phyloP scores from a whole-genome alignment of 2,329 filamentous ascomycete genomes.

The Pestalotiopsis sp. region DNA sequence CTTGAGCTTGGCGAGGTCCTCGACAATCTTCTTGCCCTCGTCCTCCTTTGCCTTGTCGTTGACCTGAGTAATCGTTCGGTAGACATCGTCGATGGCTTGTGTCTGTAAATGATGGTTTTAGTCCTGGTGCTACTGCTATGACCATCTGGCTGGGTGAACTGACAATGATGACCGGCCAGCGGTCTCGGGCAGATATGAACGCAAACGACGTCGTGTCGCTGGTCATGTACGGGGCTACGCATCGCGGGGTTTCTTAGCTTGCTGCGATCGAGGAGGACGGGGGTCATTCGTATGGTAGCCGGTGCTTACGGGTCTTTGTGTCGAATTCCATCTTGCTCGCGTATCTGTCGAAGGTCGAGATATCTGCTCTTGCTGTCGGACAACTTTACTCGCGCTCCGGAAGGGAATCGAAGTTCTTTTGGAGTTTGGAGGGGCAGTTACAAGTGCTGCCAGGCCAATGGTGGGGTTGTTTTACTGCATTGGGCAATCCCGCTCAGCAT shows the following conservation, averaged over 20 bases:
- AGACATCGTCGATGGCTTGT: constrained; percentile 91
- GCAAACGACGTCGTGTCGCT: constrained; percentile 86
- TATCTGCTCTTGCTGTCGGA: background rate
- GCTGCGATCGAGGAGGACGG: background rate
- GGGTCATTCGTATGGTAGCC: constrained; percentile 12
- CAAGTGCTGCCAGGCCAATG: background rate
- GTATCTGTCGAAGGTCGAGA: background rate
- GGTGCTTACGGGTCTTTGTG: constrained; percentile 67
- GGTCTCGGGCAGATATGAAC: constrained; percentile 77
- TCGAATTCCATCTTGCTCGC: constrained; percentile 68
- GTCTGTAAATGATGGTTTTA: constrained; percentile 58
- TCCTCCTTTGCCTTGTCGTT: constrained; percentile 65
- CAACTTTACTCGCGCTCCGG: background rate
- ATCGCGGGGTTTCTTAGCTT: background rate
- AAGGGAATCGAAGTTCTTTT: background rate
- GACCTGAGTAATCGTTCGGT: constrained; percentile 66
- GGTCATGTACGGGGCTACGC: constrained; percentile 73
- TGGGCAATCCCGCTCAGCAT: background rate
- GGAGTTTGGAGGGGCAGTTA: background rate
- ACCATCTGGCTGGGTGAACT: constrained; percentile 26
- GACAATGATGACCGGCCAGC: constrained; percentile 94
- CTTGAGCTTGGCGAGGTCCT: constrained; percentile 80
- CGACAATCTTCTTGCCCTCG: constrained; percentile 86
- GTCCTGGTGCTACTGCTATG: constrained; percentile 20
- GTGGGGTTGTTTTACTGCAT: background rate